Evolutionary conservation across 192 early-diverging fungal genomes (phyloP), one percentile per base, ranked within the genome.

Genomic region (Mycoemilia scoparia): DNA sequence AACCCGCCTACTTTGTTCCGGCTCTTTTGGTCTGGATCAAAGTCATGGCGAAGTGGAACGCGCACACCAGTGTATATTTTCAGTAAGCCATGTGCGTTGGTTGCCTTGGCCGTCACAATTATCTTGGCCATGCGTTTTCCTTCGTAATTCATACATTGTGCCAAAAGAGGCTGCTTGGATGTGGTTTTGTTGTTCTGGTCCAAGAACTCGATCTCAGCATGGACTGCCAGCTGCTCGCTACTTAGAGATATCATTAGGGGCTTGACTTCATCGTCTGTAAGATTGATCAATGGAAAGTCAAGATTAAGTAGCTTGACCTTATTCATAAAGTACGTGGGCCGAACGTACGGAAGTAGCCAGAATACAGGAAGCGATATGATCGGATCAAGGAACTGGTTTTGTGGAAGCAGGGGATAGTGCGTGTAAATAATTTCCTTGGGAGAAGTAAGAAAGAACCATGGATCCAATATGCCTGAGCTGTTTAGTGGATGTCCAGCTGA

Each of bases 311-410:
- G 52, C 43, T 57, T 56, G 16, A 60, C 54, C 25, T 43, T 43
- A 8, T 34, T 34, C 26, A 32, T 33, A 36, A 67, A 67, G 42
- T 51, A 67, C 8, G 39, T 36, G 1, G 59, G 51, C 2, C 64
- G 54, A 30, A 61, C 47, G 23, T 61, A 66, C 4, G 64, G 64
- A n/a, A 66, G 51, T 51, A 49, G 45, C 64, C 64, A 66, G 43
- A 61, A 66, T 3, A 51, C 47, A 6, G 64, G 44, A 24, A 61
- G 46, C 16, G 64, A 44, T 7, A 66, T 51, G 1, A 54, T 45
- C 0, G 64, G 64, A 20, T 66, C 50, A 13, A 66, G 36, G 27
- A 61, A 66, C 42, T 66, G 64, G 24, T 61, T 46, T 4, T 18
- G 32, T 0, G 44, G 29, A 3, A 43, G 7, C 6, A 48, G 24